Evolutionary conservation across 257 asterid species (phyloP), one percentile per base, ranked within the genome.

Genomic region (Capsicum pubescens): DNA sequence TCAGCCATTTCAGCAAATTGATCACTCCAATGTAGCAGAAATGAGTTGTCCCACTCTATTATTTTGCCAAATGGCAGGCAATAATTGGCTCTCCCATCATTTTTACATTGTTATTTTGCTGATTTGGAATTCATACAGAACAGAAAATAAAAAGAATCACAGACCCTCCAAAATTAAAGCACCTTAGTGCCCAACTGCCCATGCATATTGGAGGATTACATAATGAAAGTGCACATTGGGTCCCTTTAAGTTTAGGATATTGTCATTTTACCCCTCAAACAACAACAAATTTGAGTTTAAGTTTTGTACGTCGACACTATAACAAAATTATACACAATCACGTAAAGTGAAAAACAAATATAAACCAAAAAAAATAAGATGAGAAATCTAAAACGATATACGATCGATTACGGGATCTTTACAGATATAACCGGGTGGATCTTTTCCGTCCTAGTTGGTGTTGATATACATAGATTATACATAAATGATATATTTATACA

Each of bases 161-260:
- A 81, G 8, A 15, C 60, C 77, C 52, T 70, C 83, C 76, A 6
- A 68, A 60, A 21, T 63, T 8, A 61, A 81, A 61, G 61, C 57
- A 80, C 84, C 42, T 66, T 15, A 83, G 59, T 82, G n/a, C n/a
- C n/a, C n/a, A n/a, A n/a, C n/a, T n/a, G 44, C 69, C 82, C 69
- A 42, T 59, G n/a, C 61, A 56, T 76, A 39, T 70, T 80, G 82
- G 81, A 82, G 85, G 44, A 57, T 83, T 82, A 87, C 87, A 77
- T 84, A 81, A 81, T 42, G 39, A 81, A 84, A 66, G 13, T 48
- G 57, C n/a, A 19, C 3, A 10, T 55, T 67, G 67, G 89, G 83
- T 12, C 81, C 79, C 32, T 26, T n/a, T 68, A 21, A 64, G 10
- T 59, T 39, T 52, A 52, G 8, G 60, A 61, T 80, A n/a, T 72